Conservation (phyloP, 1,284 basidiomycete species). For the Austroboletus rostrupii region DNA sequence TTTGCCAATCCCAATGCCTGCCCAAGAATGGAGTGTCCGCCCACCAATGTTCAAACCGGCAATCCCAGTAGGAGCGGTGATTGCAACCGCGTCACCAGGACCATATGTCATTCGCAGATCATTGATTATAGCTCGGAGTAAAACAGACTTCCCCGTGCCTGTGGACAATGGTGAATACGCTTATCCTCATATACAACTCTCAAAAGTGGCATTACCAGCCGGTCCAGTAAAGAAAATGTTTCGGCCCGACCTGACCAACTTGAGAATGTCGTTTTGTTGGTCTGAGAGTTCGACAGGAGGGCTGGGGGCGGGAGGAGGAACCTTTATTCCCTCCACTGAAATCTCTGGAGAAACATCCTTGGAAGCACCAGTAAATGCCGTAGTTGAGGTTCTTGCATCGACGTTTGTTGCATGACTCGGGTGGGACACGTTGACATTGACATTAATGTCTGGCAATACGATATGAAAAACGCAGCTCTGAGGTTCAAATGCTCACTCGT, state of each 20-base stretch:
- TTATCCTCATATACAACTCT: neutral
- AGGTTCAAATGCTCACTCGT: conserved; percentile 15
- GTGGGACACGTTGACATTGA: conserved; percentile 18
- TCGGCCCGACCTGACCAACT: conserved; percentile 52
- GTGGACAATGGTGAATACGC: conserved; percentile 11
- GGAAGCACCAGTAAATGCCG: neutral
- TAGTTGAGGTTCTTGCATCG: conserved; percentile 2
- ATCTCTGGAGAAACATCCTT: neutral
- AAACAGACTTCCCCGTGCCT: conserved; percentile 81
- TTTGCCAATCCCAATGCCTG: conserved; percentile 64
- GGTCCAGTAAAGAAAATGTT: conserved; percentile 82
- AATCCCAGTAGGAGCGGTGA: conserved; percentile 80
- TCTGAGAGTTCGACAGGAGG: conserved; percentile 33
- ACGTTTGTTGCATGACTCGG: neutral
- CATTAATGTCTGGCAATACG: conserved; percentile 18
- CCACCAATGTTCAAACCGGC: conserved; percentile 80
- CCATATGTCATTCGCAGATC: conserved; percentile 39
- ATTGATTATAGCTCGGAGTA: conserved; percentile 69
- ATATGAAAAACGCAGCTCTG: neutral
- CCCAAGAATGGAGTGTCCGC: conserved; percentile 74
- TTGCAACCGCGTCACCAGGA: conserved; percentile 55
- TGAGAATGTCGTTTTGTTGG: conserved; percentile 58
- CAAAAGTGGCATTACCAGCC: conserved; percentile 46
- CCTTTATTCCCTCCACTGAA: neutral
- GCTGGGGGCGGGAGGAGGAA: neutral